Percentiles rank a stretch among this genome's conserved stretches.
Conservation (phyloP, 177 flowering plant genomes). For the Tripterygium wilfordii region DNA sequence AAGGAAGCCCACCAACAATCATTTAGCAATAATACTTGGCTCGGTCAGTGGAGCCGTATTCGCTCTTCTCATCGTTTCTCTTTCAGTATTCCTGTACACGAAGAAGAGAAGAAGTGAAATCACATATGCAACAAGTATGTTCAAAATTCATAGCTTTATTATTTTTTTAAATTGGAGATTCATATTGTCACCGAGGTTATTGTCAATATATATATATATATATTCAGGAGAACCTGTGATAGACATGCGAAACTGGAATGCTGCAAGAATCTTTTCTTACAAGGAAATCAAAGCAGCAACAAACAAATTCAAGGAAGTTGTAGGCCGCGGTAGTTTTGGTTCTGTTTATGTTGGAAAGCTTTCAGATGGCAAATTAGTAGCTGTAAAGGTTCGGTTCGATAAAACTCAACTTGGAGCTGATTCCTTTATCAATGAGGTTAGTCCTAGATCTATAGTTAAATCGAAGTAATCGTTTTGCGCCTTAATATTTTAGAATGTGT, state of each 20-base stretch:
- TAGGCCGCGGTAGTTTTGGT: slow-evolving; percentile 89
- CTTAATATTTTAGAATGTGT: too few relatives aligned
- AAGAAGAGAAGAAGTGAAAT: slow-evolving; percentile 32
- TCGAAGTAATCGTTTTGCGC: too few relatives aligned
- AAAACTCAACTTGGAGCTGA: slow-evolving; percentile 71
- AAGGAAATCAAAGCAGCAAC: slow-evolving; percentile 78
- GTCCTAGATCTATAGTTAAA: too few relatives aligned
- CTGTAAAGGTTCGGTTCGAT: slow-evolving; percentile 83
- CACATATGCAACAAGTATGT: slow-evolving; percentile 38
- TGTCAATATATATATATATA: too few relatives aligned
- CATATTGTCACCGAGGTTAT: too few relatives aligned
- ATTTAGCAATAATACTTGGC: slow-evolving; percentile 39
- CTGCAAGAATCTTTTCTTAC: slow-evolving; percentile 58
- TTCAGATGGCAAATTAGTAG: slow-evolving; percentile 65
- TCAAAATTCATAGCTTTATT: neutral
- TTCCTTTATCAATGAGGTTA: slow-evolving; percentile 83
- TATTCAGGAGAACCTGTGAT: slow-evolving; percentile 34
- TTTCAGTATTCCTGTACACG: slow-evolving; percentile 33
- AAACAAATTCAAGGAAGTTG: slow-evolving; percentile 66
- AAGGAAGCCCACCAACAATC: slow-evolving; percentile 31
- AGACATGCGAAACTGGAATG: slow-evolving; percentile 57
- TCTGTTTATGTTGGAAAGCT: slow-evolving; percentile 80
- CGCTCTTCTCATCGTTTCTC: slow-evolving; percentile 25
- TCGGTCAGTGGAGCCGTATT: slow-evolving; percentile 38
- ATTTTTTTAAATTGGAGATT: too few relatives aligned